A percentile compares a stretch with the other conserved stretches of the same genome.
Evolutionary conservation across 2,329 filamentous ascomycete genomes (phyloP).

Genomic region (Alternaria triticina): DNA sequence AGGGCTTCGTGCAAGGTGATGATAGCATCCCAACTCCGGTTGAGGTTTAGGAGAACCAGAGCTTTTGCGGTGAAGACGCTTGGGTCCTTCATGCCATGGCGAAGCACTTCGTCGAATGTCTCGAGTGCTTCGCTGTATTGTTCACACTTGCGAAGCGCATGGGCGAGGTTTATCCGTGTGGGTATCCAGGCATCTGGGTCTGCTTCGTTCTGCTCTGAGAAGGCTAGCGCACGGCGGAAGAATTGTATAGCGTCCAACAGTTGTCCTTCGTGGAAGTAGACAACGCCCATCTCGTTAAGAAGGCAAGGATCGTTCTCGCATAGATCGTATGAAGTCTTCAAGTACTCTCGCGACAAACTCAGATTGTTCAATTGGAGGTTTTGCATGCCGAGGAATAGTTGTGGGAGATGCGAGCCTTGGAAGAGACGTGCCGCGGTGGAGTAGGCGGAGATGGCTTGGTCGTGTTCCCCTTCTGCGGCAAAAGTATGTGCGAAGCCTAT

Average conservation of each 20-base stretch:
- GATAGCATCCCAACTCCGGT: constrained; percentile 76
- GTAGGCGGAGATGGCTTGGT: constrained; percentile 97
- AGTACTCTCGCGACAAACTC: constrained; percentile 89
- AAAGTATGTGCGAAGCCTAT: constrained; percentile 99
- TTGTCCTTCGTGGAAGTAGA: constrained; percentile 90
- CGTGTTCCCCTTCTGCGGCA: constrained; percentile 94
- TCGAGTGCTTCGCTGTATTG: constrained; percentile 73
- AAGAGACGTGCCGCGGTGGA: constrained; percentile 93
- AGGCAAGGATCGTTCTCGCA: constrained; percentile 87
- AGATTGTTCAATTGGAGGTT: constrained; percentile 96
- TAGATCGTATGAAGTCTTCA: constrained; percentile 83
- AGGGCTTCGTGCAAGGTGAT: constrained; percentile 84
- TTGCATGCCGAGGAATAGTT: constrained; percentile 97
- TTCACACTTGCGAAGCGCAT: constrained; percentile 78
- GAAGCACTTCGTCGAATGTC: constrained; percentile 86
- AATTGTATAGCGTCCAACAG: constrained; percentile 76
- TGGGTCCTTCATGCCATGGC: constrained; percentile 80
- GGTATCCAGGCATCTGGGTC: constrained; percentile 83
- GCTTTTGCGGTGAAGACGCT: constrained; percentile 83
- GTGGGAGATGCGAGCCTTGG: constrained; percentile 94
- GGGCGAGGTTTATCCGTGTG: constrained; percentile 86
- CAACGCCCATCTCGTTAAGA: constrained; percentile 93
- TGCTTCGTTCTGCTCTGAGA: constrained; percentile 81
- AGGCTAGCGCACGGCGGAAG: constrained; percentile 77
- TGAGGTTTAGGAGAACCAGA: constrained; percentile 80